Base-by-base conservation (phyloP, 1,284 basidiomycete species). In the Cryptococcus deneoformans region DNA sequence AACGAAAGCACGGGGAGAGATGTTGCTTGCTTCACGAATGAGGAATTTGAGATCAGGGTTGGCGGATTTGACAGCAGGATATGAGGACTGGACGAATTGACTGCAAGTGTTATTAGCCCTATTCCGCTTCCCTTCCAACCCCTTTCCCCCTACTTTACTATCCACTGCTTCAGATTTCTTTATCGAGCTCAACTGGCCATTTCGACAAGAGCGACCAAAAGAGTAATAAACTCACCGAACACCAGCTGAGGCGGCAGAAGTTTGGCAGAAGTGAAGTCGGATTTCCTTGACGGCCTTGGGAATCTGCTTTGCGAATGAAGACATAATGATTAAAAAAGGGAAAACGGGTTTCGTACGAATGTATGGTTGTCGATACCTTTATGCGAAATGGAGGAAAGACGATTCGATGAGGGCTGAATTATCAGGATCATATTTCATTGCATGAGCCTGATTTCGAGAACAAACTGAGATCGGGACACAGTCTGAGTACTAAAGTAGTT, bases 41-140 rank as follows among this genome's bases (percentile, higher is more conserved):
- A 96, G 77, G 44, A 96, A 84, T 42, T 92, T 93, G 37, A 96
- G 79, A 77, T 94, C 87, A 46, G 92, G 93, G 75, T 96, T 93
- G 74, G 89, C 82, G 66, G 88, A 82, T 81, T 96, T 96, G 76
- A 96, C 84, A 50, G 81, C 69, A 2, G 89, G 86, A 77, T 96
- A 96, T 56, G 85, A 82, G 34, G 87, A 82, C 52, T 87, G 79
- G 74, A 96, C 86, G 80, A 94, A 96, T 79, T 91, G 85, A 65
- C 90, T 92, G 74, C 24, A 54, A 10, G 2, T 36, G 6, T 10
- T 6, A 49, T 49, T 9, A 36, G 29, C 47, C 14, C 6, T 2
- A 10, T 16, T 10, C 40, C 16, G 12, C 43, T 44, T 9, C 12
- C 43, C 9, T n/a, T n/a, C 24, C 14, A 3, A 16, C 43, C 9